Evolutionary conservation across 2,329 filamentous ascomycete species (phyloP).

Genomic region (Trichoderma harzianum): DNA sequence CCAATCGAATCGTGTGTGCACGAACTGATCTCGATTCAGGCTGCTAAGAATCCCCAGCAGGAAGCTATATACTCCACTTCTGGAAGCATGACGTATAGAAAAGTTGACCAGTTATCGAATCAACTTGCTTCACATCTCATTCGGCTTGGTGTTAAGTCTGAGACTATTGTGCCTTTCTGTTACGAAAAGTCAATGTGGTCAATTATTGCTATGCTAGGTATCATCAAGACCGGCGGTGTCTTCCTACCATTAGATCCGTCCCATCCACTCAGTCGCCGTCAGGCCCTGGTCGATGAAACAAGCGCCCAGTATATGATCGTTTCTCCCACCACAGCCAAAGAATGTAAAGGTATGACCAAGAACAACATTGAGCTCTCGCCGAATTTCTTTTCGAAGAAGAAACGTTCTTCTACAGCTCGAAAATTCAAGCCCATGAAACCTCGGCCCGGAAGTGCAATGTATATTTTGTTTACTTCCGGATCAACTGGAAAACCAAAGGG

Average conservation of each 20-base stretch:
- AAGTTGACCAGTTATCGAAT: neutral
- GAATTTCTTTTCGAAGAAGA: neutral
- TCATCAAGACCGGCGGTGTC: constrained; percentile 29
- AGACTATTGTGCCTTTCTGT: constrained; percentile 19
- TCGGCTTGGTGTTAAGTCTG: constrained; percentile 26
- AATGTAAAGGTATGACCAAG: neutral
- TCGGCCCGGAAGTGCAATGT: neutral
- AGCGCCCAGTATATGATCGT: constrained; percentile 17
- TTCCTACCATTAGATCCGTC: constrained; percentile 27
- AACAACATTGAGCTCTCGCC: neutral
- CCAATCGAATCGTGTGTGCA: neutral
- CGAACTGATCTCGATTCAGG: neutral
- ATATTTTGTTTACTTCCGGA: constrained; percentile 7
- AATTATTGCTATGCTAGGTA: constrained; percentile 24
- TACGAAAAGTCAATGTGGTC: constrained; percentile 23
- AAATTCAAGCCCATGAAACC: neutral
- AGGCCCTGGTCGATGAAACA: constrained; percentile 15
- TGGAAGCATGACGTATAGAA: constrained; percentile 3
- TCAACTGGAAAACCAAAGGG: constrained; percentile 6
- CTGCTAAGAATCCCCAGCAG: neutral
- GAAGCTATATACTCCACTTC: constrained; percentile 12
- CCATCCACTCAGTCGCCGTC: constrained; percentile 1
- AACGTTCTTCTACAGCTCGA: neutral
- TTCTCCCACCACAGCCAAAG: neutral
- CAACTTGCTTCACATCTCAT: constrained; percentile 5